Evolutionary conservation across 2,329 filamentous ascomycete genomes (phyloP).

Genomic region (Claviceps spartinae): DNA sequence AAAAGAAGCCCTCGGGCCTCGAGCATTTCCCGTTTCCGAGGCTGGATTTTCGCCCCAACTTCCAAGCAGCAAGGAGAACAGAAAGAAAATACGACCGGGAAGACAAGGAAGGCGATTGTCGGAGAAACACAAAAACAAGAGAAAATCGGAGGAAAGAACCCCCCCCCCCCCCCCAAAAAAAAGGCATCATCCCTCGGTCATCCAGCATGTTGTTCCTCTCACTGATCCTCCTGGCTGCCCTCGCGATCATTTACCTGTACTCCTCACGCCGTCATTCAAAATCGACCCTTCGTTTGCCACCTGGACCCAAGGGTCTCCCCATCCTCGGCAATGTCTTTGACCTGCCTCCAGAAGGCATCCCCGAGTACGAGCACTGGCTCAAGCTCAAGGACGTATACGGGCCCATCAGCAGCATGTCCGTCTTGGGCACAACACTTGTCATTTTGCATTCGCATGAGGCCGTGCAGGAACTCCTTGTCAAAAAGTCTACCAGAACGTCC

Average conservation of each 20-base stretch:
- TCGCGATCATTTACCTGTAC: background rate
- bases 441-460: slow-evolving; percentile 24
- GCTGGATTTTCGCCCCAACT: no score
- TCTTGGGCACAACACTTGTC: slow-evolving; percentile 26
- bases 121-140: no score
- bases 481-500: slow-evolving; percentile 21
- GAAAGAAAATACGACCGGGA: background rate
- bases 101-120: no score
- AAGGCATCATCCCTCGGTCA: background rate
- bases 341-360: background rate
- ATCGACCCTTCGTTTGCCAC: slow-evolving; percentile 1
- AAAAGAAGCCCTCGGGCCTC: no score
- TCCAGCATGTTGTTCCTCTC: background rate
- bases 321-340: slow-evolving; percentile 5
- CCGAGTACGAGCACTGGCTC: slow-evolving; percentile 5
- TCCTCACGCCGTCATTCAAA: background rate
- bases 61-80: background rate
- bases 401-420: slow-evolving; percentile 26
- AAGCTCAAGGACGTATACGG: slow-evolving; percentile 19
- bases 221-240: background rate
- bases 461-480: slow-evolving; percentile 25
- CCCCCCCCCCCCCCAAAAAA: background rate
- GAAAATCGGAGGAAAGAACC: background rate
- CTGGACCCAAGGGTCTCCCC: slow-evolving; percentile 5
- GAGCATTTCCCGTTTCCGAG: no score